Conservation (phyloP, 176 grass and related monocot genomes). For the Carex scoparia region DNA sequence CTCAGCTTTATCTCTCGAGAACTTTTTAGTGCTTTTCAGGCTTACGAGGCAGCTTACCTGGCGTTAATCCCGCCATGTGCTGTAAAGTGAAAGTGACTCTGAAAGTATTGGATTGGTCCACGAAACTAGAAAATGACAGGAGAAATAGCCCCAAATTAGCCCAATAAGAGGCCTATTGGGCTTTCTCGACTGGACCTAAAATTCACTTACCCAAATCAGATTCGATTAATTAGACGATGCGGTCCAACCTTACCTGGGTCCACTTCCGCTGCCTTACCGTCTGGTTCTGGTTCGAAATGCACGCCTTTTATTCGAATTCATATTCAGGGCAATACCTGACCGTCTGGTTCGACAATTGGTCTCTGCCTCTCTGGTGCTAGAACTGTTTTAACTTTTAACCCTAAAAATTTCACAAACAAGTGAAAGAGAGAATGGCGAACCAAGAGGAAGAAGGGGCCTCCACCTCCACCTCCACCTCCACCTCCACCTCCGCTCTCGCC, state of each 20-base stretch:
- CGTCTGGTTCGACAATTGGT: no score
- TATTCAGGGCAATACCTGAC: no score
- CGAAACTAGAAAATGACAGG: background rate
- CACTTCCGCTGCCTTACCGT: background rate
- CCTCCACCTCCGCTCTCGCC: constrained; percentile 12
- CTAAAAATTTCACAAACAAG: background rate
- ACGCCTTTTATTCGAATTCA: no score
- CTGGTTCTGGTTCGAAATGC: no score
- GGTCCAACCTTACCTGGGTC: background rate
- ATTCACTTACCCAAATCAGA: background rate
- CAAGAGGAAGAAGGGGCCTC: constrained; percentile 24
- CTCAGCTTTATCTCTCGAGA: background rate
- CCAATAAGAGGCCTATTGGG: background rate
- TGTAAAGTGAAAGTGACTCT: background rate
- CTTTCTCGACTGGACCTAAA: background rate
- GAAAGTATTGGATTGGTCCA: background rate
- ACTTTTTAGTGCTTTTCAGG: constrained; percentile 4
- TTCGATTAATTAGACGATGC: background rate
- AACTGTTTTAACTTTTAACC: background rate
- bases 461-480: background rate
- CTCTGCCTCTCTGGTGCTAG: background rate
- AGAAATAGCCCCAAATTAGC: background rate
- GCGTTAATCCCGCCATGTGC: background rate
- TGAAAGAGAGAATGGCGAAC: background rate
- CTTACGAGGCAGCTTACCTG: constrained; percentile 9